phyloP scores from a whole-genome alignment of 2,329 filamentous ascomycete species.

The Hypomyces rosellus region DNA sequence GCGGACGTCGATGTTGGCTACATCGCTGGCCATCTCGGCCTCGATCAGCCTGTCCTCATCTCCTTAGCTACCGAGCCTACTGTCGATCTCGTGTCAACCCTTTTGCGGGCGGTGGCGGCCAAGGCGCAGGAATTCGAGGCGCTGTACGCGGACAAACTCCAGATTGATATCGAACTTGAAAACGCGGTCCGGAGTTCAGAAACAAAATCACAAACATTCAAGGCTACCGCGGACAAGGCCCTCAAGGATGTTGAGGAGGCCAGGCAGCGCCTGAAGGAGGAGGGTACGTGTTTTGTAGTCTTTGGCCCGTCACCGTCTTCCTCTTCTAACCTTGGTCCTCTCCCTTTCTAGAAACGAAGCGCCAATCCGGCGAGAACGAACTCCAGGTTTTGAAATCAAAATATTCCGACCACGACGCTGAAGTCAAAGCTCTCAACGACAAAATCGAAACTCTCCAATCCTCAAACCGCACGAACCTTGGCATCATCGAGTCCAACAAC shows the following conservation, averaged over 20 bases:
- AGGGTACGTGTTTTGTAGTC: constrained; percentile 52
- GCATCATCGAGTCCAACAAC: constrained; percentile 84
- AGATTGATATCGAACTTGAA: constrained; percentile 87
- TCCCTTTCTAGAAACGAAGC: constrained; percentile 58
- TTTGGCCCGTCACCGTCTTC: neutral
- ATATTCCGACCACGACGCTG: constrained; percentile 36
- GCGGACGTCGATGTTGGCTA: constrained; percentile 62
- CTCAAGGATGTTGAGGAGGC: constrained; percentile 78
- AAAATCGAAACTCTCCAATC: constrained; percentile 83
- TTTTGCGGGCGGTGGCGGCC: constrained; percentile 66
- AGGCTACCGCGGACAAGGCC: constrained; percentile 73
- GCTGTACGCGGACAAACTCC: constrained; percentile 79
- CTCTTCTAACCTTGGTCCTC: neutral
- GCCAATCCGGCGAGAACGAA: constrained; percentile 73
- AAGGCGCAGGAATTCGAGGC: constrained; percentile 81
- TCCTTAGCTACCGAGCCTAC: constrained; percentile 63
- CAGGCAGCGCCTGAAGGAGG: constrained; percentile 71
- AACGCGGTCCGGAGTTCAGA: constrained; percentile 80
- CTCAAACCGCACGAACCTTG: constrained; percentile 84
- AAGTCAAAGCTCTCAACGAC: constrained; percentile 69
- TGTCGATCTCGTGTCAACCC: constrained; percentile 65
- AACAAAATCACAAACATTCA: constrained; percentile 73
- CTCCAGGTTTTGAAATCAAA: constrained; percentile 38
- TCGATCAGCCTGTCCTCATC: constrained; percentile 58
- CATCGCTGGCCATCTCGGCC: constrained; percentile 63